Conservation (phyloP, 768 basidiomycete species). For the Pleurotus tuoliensis region DNA sequence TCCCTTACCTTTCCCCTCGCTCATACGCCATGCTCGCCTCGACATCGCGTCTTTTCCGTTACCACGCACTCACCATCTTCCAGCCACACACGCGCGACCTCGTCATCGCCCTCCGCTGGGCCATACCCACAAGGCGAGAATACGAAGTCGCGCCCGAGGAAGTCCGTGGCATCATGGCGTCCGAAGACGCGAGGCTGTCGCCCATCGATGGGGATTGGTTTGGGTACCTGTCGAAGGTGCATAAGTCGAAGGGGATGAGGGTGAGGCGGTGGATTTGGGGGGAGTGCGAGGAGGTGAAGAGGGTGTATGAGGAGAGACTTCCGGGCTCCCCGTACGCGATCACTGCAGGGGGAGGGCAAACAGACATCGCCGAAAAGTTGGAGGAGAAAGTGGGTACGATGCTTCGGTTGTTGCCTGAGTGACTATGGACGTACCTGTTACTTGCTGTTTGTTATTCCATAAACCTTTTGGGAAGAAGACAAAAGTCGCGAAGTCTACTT, state of each 20-base stretch:
- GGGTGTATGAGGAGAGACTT: slow-evolving; percentile 8
- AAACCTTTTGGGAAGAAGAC: no score
- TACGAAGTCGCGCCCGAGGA: slow-evolving; percentile 2
- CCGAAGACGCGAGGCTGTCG: slow-evolving; percentile 4
- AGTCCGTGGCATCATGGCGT: slow-evolving; percentile 10
- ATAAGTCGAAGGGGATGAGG: slow-evolving; percentile 19
- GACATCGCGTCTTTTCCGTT: slow-evolving; percentile 23
- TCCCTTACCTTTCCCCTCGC: slow-evolving; percentile 16
- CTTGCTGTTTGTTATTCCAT: no score
- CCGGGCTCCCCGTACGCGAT: neutral
- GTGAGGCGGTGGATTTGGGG: slow-evolving; percentile 22
- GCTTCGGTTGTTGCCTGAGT: no score
- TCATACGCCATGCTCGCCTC: slow-evolving; percentile 18
- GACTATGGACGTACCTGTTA: no score
- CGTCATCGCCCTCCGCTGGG: slow-evolving; percentile 21
- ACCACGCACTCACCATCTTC: slow-evolving; percentile 17
- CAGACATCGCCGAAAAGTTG: neutral
- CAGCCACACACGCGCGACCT: slow-evolving; percentile 19
- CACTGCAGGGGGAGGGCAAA: neutral
- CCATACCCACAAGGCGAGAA: slow-evolving; percentile 16
- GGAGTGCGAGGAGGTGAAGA: slow-evolving; percentile 15
- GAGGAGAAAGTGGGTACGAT: neutral
- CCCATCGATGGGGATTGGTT: slow-evolving; percentile 21
- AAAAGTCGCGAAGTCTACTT: no score
- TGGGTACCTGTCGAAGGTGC: slow-evolving; percentile 21